Evolutionary conservation across 2,329 filamentous ascomycete genomes (phyloP), one percentile per base, ranked within the genome.

Genomic region (Clonostachys rosea): DNA sequence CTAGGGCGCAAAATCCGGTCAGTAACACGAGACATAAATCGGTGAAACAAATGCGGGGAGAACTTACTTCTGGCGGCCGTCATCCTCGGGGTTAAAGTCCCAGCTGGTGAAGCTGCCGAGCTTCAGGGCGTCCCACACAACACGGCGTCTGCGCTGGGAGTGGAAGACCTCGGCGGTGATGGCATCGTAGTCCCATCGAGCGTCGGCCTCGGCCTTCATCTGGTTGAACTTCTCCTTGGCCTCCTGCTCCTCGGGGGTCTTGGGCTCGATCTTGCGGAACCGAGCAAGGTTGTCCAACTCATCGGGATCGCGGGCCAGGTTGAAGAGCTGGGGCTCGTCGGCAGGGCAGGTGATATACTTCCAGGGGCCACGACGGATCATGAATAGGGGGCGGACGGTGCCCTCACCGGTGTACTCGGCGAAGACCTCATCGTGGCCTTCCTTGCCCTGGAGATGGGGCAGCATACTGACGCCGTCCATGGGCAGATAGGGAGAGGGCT

Each of bases 351-450:
- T 90, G 53, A 94, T 83, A 65, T 91, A 96, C 74, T 96, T 96
- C 89, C 89, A 96, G 42, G 79, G 76, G 9, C 89, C 89, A 47
- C 90, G 85, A 49, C 88, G 84, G 61, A 96, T 96, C 91, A 96
- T 96, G 76, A 95, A 89, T 48, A 95, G 80, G 2, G 91, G 91
- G 5, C 87, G 84, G 47, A 95, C 76, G 2, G 91, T 96, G 43
- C 91, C 91, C 68, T 96, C 91, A 44, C 90, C 91, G 60, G 92
- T 95, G 71, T 96, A 96, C 70, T 96, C 91, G 50, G 90, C 91
- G 58, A 92, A 87, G n/a, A 94, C 91, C 11, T 88, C 94, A 64
- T 96, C 91, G 50, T 86, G 84, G 39, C 81, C 83, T n/a, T 80
- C 67, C n/a, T 79, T 67, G 47, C 62, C 82, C 57, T 84, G 72